These are phyloP conservation scores for Ceratobasidium sp. DNA, from an alignment of 1,284 basidiomycete genomes.

Conservation along the genomic window DNA sequence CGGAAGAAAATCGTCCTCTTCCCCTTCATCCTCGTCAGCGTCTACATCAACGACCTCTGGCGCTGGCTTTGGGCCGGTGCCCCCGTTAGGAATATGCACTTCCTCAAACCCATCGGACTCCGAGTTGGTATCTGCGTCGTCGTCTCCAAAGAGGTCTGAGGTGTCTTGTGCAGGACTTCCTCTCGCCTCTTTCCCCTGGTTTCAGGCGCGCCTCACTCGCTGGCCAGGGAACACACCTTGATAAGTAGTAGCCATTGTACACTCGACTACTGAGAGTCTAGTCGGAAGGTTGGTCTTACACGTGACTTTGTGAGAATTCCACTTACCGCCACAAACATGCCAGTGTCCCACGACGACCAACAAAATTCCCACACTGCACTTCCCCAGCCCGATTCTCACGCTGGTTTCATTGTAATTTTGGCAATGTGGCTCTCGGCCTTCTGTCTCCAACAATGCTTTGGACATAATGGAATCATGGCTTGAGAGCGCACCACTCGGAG, in stretches of 20 bases:
- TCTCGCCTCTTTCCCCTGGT: constrained; percentile 18
- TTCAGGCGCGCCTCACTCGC: constrained; percentile 1
- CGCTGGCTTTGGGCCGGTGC: constrained; percentile 6
- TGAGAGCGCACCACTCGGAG: neutral
- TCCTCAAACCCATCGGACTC: constrained; percentile 42
- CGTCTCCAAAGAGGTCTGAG: constrained; percentile 32
- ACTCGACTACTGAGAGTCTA: constrained; percentile 16
- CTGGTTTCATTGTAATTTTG: neutral
- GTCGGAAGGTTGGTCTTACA: constrained; percentile 20
- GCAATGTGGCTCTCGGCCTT: neutral
- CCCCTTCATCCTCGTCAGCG: constrained; percentile 29
- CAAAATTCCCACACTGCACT: constrained; percentile 9
- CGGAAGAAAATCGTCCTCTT: constrained; percentile 44
- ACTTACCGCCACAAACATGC: neutral
- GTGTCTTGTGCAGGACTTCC: constrained; percentile 27
- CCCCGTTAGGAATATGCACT: constrained; percentile 42
- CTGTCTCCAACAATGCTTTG: neutral
- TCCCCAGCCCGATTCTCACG: no score
- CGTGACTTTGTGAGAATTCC: constrained; percentile 23
- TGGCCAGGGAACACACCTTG: constrained; percentile 25
- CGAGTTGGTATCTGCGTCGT: constrained; percentile 34
- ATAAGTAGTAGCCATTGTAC: constrained; percentile 35
- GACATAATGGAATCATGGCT: neutral
- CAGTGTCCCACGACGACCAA: constrained; percentile 7
- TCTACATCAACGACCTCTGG: constrained; percentile 27